phyloP scores from a whole-genome alignment of 1,139 yeast species.

The Debaryomycetaceae sp. region DNA sequence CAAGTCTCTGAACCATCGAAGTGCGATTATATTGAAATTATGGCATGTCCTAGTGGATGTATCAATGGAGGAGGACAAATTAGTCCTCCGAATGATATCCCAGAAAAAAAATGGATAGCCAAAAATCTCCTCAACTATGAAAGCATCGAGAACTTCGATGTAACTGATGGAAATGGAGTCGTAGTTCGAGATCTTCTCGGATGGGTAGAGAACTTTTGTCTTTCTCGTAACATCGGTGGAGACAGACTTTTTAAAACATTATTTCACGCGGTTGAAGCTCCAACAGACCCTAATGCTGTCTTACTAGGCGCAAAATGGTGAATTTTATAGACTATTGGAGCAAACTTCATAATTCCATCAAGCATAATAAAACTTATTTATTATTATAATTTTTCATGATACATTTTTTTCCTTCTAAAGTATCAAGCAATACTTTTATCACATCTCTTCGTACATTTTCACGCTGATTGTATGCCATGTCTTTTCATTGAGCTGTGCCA shows the following conservation, averaged over 20 bases:
- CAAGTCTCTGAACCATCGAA: conserved; percentile 56
- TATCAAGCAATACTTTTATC: too few relatives aligned
- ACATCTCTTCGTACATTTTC: too few relatives aligned
- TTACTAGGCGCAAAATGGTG: conserved; percentile 47
- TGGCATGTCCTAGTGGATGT: conserved; percentile 99
- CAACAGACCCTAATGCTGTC: conserved; percentile 45
- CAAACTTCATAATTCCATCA: neutral
- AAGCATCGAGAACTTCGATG: conserved; percentile 19
- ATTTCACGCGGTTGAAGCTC: conserved; percentile 50
- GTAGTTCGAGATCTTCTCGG: conserved; percentile 11
- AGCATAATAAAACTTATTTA: neutral
- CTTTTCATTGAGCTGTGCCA: too few relatives aligned
- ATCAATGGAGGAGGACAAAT: conserved; percentile 97
- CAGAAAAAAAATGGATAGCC: conserved; percentile 42
- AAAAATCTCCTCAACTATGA: conserved; percentile 28
- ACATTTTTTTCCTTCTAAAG: too few relatives aligned
- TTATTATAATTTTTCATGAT: neutral
- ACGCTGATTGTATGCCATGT: too few relatives aligned
- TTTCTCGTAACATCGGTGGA: conserved; percentile 23
- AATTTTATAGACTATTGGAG: neutral
- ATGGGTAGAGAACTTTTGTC: conserved; percentile 36
- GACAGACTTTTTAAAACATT: conserved; percentile 43
- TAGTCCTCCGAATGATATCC: conserved; percentile 36
- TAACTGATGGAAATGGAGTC: conserved; percentile 12
- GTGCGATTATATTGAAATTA: conserved; percentile 86